A percentile compares a stretch with the other conserved stretches of the same genome.
These are phyloP conservation scores for Phytopythium boreale DNA, from an alignment of 352 stramenopile species.

Conservation along the genomic window DNA sequence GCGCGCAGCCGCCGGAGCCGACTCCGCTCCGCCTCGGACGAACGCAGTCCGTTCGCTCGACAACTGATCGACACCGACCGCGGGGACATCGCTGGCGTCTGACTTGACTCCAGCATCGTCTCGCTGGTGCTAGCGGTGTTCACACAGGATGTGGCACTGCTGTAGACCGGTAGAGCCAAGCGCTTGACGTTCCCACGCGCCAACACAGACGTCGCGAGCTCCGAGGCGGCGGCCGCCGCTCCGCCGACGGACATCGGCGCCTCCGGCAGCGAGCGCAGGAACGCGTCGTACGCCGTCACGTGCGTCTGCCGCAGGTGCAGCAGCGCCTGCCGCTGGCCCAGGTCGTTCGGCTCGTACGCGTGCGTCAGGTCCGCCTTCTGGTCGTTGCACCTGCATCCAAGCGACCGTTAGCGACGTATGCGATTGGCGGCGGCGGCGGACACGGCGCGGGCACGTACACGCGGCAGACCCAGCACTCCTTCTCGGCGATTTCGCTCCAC, in stretches of 20 bases:
- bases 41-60: conserved; percentile 18
- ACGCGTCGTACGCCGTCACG: conserved; percentile 46
- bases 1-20: conserved; percentile 46
- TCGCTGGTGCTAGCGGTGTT: neutral
- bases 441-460: conserved; percentile 21
- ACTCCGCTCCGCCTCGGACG: conserved; percentile 58
- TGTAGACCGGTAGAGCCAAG: neutral
- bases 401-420: neutral
- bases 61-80: neutral
- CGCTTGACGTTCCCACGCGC: too few relatives aligned
- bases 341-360: conserved; percentile 61
- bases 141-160: neutral
- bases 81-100: neutral
- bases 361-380: conserved; percentile 45
- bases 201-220: neutral
- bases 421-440: neutral
- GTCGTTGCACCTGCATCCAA: conserved; percentile 7
- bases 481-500: conserved; percentile 76
- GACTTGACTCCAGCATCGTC: neutral
- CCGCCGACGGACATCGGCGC: conserved; percentile 13
- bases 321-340: conserved; percentile 56
- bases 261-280: conserved; percentile 42
- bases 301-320: conserved; percentile 61
- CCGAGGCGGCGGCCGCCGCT: neutral
- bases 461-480: conserved; percentile 71